Conservation (phyloP, 2,329 filamentous ascomycete genomes). For the Diplodia seriata region DNA sequence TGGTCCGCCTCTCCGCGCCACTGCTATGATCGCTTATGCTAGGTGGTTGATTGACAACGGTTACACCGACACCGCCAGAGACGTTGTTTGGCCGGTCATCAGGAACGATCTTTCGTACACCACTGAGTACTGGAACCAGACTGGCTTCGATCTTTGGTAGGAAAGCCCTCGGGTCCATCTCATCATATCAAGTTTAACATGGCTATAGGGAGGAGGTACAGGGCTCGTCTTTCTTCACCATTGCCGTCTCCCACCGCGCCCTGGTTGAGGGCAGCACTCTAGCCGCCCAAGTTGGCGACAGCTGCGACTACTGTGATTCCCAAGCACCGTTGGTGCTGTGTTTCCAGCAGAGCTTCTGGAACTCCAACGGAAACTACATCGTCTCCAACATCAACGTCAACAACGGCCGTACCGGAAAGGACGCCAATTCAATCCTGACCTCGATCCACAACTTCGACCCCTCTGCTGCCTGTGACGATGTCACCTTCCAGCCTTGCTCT, state of each 20-base stretch:
- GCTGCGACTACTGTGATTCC: conserved; percentile 46
- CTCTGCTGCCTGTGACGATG: conserved; percentile 47
- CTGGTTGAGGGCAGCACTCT: conserved; percentile 46
- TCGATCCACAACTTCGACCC: conserved; percentile 44
- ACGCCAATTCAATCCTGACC: conserved; percentile 49
- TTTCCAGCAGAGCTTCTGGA: conserved; percentile 49
- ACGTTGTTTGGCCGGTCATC: conserved; percentile 49
- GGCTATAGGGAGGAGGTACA: conserved; percentile 48
- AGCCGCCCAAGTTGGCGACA: conserved; percentile 47
- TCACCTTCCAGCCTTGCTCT: conserved; percentile 46
- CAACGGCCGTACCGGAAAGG: conserved; percentile 53
- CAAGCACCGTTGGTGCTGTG: conserved; percentile 47
- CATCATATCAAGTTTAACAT: neutral
- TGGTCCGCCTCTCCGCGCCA: conserved; percentile 52
- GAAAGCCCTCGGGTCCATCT: neutral
- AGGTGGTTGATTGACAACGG: conserved; percentile 43
- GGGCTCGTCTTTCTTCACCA: conserved; percentile 52
- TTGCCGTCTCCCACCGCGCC: conserved; percentile 48
- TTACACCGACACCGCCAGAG: conserved; percentile 44
- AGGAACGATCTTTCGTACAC: conserved; percentile 56
- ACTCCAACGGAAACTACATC: conserved; percentile 46
- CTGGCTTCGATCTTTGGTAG: conserved; percentile 54
- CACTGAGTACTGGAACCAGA: conserved; percentile 52
- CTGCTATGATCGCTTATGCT: conserved; percentile 52
- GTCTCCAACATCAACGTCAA: conserved; percentile 46